These are phyloP conservation scores for Phlebopus sp. DNA, from an alignment of 1,284 basidiomycete species.

Conservation along the genomic window DNA sequence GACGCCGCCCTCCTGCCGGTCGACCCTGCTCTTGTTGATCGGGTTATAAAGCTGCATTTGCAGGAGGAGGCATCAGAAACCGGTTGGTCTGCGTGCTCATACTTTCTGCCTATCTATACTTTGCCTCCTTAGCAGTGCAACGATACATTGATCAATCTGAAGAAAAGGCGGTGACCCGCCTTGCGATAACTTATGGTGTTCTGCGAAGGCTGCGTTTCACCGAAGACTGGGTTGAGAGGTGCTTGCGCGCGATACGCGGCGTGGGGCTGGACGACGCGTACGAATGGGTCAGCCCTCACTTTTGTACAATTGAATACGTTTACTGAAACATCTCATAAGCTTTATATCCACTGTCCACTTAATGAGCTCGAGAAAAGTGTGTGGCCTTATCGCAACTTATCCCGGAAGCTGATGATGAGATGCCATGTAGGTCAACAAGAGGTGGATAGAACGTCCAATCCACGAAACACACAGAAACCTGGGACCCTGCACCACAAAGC, in stretches of 20 bases:
- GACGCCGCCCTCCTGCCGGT: constrained; percentile 66
- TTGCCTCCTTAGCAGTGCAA: constrained; percentile 29
- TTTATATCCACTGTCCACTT: constrained; percentile 66
- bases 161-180: constrained; percentile 71
- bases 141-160: constrained; percentile 49
- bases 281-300: constrained; percentile 71
- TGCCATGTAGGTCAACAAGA: constrained; percentile 8
- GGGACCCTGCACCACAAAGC: constrained; percentile 4
- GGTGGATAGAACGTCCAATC: constrained; percentile 7
- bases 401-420: constrained; percentile 6
- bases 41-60: constrained; percentile 53
- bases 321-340: constrained; percentile 40
- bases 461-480: constrained; percentile 3
- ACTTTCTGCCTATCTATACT: neutral
- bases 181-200: constrained; percentile 81
- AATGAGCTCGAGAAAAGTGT: constrained; percentile 52
- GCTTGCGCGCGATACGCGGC: constrained; percentile 59
- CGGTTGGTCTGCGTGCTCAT: constrained; percentile 8
- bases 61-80: constrained; percentile 30
- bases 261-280: constrained; percentile 89
- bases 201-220: constrained; percentile 84
- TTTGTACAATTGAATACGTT: constrained; percentile 1
- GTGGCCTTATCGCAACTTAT: constrained; percentile 6
- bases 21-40: constrained; percentile 57
- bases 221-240: constrained; percentile 67